Evolutionary conservation across 805 yeast species (phyloP).

Genomic region (Yarrowia porcina): DNA sequence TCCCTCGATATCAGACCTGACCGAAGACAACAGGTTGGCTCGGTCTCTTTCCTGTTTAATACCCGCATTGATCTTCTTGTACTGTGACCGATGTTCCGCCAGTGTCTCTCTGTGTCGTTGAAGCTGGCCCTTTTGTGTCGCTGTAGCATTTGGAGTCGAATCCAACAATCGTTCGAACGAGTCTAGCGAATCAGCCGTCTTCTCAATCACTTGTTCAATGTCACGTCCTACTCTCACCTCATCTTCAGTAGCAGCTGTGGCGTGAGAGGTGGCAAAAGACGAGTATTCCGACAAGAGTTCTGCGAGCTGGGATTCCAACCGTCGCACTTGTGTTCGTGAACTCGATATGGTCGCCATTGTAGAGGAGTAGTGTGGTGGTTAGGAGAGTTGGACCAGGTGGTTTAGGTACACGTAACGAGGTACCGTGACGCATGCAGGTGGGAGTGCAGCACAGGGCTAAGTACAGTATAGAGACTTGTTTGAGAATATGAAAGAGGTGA

Average conservation of each 20-base stretch:
- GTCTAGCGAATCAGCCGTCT: slow-evolving; percentile 53
- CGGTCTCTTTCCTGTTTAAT: slow-evolving; percentile 75
- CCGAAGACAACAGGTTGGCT: slow-evolving; percentile 67
- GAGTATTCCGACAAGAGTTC: slow-evolving; percentile 52
- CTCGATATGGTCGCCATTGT: slow-evolving; percentile 10
- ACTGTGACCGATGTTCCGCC: slow-evolving; percentile 65
- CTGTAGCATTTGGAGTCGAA: slow-evolving; percentile 53
- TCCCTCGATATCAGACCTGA: slow-evolving; percentile 73
- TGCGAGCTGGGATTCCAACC: slow-evolving; percentile 68
- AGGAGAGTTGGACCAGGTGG: neutral
- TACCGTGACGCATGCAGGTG: neutral
- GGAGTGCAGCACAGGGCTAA: neutral
- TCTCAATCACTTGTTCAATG: slow-evolving; percentile 52
- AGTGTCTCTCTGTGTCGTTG: slow-evolving; percentile 76
- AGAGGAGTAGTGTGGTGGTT: neutral
- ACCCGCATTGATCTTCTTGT: slow-evolving; percentile 53
- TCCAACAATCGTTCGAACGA: slow-evolving; percentile 55
- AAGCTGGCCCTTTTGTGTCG: slow-evolving; percentile 76
- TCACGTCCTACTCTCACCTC: slow-evolving; percentile 47
- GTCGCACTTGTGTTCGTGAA: slow-evolving; percentile 36
- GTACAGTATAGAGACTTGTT: too few species aligned
- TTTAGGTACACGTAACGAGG: slow-evolving; percentile 6
- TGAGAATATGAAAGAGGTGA: too few species aligned
- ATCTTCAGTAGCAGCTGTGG: slow-evolving; percentile 48
- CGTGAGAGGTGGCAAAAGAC: slow-evolving; percentile 51